Conservation (phyloP, 208 protist species). For the Trypanosomatidae sp. region DNA sequence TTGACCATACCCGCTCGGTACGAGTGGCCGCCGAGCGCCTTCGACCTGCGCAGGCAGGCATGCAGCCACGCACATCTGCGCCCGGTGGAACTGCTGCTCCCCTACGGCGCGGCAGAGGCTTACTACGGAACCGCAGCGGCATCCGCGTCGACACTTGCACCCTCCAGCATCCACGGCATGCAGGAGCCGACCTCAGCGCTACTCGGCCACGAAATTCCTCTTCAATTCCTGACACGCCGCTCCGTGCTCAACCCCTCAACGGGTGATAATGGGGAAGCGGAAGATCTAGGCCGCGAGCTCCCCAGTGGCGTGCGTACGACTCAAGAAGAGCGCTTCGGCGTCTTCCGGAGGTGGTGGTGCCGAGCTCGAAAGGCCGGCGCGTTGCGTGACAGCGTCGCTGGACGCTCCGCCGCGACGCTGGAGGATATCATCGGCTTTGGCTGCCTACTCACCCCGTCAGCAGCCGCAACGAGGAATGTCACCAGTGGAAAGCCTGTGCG, state of each 20-base stretch:
- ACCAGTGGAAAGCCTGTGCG: not conserved
- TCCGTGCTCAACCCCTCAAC: not conserved
- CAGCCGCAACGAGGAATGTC: constrained; percentile 1
- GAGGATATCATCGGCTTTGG: constrained; percentile 28
- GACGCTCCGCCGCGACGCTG: constrained; percentile 18
- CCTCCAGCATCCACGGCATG: constrained; percentile 8
- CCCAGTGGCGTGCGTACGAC: constrained; percentile 15
- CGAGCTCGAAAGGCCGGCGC: constrained; percentile 26
- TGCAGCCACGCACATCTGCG: constrained; percentile 2
- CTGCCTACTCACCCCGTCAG: constrained; percentile 10
- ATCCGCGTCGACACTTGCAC: not conserved
- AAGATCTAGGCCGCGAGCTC: constrained; percentile 9
- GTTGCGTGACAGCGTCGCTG: constrained; percentile 24
- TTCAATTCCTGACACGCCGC: constrained; percentile 11
- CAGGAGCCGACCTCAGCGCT: constrained; percentile 9
- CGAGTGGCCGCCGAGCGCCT: constrained; percentile 25
- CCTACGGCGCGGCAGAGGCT: constrained; percentile 31
- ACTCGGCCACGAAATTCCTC: constrained; percentile 19
- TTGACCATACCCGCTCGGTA: constrained; percentile 10
- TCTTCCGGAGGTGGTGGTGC: constrained; percentile 29
- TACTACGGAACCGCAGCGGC: constrained; percentile 19
- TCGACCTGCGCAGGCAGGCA: constrained; percentile 11
- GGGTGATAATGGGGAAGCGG: constrained; percentile 11
- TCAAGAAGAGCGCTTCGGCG: constrained; percentile 23
- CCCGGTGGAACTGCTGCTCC: constrained; percentile 34